Percentiles rank a stretch among this genome's conserved stretches.
phyloP scores from a whole-genome alignment of 768 basidiomycete genomes.

The Lepiota brunneoincarnata region DNA sequence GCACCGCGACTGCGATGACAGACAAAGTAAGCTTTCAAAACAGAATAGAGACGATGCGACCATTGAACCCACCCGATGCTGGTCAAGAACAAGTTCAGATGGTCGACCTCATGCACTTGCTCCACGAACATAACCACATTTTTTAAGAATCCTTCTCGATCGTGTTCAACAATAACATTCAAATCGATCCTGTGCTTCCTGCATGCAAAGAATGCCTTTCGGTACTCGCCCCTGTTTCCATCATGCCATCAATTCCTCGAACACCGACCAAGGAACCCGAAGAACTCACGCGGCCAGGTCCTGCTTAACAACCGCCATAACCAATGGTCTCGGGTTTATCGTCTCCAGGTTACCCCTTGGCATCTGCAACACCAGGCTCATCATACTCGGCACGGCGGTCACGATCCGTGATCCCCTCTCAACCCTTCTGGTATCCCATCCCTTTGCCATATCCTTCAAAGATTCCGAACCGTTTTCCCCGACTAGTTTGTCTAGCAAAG shows the following conservation, averaged over 20 bases:
- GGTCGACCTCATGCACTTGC: slow-evolving; percentile 87
- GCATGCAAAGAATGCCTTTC: slow-evolving; percentile 87
- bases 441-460: slow-evolving; percentile 23
- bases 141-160: slow-evolving; percentile 63
- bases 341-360: slow-evolving; percentile 96
- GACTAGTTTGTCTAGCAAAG: slow-evolving; percentile 22
- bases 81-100: slow-evolving; percentile 90
- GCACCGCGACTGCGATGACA: slow-evolving; percentile 50
- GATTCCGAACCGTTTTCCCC: slow-evolving; percentile 20
- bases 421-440: slow-evolving; percentile 74
- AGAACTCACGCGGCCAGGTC: slow-evolving; percentile 69
- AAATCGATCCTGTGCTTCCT: slow-evolving; percentile 93
- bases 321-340: slow-evolving; percentile 88
- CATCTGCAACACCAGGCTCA: slow-evolving; percentile 95
- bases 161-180: slow-evolving; percentile 82
- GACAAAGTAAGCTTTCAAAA: neutral
- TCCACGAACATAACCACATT: slow-evolving; percentile 69
- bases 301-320: slow-evolving; percentile 77
- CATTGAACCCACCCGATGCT: slow-evolving; percentile 64
- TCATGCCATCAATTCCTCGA: neutral
- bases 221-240: slow-evolving; percentile 61
- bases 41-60: neutral
- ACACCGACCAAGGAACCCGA: neutral
- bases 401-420: slow-evolving; percentile 92
- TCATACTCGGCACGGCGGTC: slow-evolving; percentile 79